Percentiles rank a stretch among this genome's conserved stretches.
Conservation (phyloP, 208 protist genomes). For the Leishmania tarentolae region DNA sequence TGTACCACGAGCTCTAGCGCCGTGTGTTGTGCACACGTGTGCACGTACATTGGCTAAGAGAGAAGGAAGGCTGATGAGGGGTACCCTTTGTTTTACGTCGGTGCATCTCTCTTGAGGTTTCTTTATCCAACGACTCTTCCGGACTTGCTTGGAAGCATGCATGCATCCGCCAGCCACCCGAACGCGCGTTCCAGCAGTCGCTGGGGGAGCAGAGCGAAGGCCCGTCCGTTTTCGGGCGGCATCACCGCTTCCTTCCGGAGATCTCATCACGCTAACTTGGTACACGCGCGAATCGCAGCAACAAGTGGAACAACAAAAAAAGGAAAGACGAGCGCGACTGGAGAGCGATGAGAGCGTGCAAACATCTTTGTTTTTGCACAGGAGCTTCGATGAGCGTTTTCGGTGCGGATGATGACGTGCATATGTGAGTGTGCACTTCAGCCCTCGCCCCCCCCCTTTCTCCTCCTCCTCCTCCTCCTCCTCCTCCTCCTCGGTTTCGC, state of each 20-base stretch:
- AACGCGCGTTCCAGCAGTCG: not conserved
- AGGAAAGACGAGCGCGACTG: not conserved
- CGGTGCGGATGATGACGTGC: not conserved
- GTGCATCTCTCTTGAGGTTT: not conserved
- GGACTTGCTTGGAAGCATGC: not conserved
- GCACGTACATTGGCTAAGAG: not conserved
- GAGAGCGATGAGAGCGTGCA: too few relatives aligned
- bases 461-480: not conserved
- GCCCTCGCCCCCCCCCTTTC: not conserved
- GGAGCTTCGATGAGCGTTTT: too few relatives aligned
- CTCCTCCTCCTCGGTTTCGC: not conserved
- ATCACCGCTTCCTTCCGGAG: not conserved
- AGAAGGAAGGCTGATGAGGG: not conserved
- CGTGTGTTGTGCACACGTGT: not conserved
- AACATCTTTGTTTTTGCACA: not conserved
- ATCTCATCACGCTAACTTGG: not conserved
- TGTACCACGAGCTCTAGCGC: slow-evolving; percentile 82
- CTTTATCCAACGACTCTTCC: not conserved
- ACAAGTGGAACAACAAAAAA: not conserved
- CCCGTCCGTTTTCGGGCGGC: not conserved
- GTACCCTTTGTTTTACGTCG: not conserved
- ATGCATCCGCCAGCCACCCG: not conserved
- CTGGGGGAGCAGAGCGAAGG: not conserved
- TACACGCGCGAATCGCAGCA: not conserved
- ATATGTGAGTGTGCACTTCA: not conserved